Percentiles rank a stretch among this genome's conserved stretches.
Evolutionary conservation across 2,329 filamentous ascomycete species (phyloP).

Genomic region (Hymenotorrendiella dingleyae): DNA sequence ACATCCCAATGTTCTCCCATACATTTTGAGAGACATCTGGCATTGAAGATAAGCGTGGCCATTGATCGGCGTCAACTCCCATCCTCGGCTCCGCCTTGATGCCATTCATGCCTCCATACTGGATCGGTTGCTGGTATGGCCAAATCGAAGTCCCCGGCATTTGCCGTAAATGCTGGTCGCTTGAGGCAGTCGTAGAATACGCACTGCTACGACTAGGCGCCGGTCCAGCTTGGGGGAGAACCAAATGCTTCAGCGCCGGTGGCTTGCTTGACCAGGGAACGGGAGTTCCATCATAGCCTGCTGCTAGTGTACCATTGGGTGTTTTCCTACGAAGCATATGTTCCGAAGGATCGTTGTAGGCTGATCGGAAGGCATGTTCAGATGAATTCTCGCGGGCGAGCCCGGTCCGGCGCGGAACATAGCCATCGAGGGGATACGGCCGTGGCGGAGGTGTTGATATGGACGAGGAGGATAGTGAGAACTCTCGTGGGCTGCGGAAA

Average conservation of each 20-base stretch:
- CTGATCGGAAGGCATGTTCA: conserved; percentile 15
- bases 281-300: conserved; percentile 82
- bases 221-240: conserved; percentile 54
- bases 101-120: conserved; percentile 7
- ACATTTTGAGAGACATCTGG: conserved; percentile 18
- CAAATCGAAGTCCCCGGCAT: conserved; percentile 20
- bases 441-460: conserved; percentile 19
- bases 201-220: conserved; percentile 9
- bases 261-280: conserved; percentile 67
- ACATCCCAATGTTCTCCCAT: conserved; percentile 22
- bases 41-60: conserved; percentile 20
- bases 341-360: conserved; percentile 42
- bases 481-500: conserved; percentile 27
- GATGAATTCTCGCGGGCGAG: conserved; percentile 8
- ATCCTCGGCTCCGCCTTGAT: conserved; percentile 7
- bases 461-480: conserved; percentile 14
- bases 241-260: conserved; percentile 76
- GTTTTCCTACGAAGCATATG: conserved; percentile 87
- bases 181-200: conserved; percentile 6
- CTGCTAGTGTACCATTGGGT: conserved; percentile 85
- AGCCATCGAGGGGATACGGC: conserved; percentile 24
- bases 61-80: conserved; percentile 14
- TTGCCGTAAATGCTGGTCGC: conserved; percentile 12
- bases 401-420: conserved; percentile 14
- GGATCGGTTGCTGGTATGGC: conserved; percentile 23